Evolutionary conservation across 345 rosid genomes (phyloP).

Genomic region (Eucalyptus coolabah): DNA sequence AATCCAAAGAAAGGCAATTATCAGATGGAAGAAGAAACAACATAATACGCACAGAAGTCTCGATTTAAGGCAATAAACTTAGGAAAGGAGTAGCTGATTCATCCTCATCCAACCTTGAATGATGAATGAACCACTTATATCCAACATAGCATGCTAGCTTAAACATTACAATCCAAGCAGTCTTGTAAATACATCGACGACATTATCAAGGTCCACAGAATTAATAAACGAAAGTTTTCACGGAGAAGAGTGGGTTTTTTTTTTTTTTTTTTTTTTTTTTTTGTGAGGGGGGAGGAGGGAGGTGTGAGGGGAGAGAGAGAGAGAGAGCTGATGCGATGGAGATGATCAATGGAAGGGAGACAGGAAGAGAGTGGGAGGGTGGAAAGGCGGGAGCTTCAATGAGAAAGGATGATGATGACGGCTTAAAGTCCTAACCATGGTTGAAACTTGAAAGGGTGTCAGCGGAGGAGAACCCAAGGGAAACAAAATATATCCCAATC

Average conservation of each 20-base stretch:
- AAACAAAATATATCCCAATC: slow-evolving; percentile 82
- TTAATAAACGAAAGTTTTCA: background rate
- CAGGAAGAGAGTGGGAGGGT: background rate
- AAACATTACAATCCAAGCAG: background rate
- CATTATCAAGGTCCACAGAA: background rate
- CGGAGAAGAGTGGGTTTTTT: background rate
- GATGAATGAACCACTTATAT: background rate
- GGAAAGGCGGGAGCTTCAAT: background rate
- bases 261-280: too few relatives aligned
- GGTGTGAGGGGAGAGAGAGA: background rate
- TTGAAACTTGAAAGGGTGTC: slow-evolving; percentile 12
- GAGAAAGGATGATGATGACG: slow-evolving; percentile 10
- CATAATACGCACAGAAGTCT: background rate
- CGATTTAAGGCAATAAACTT: background rate
- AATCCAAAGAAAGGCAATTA: background rate
- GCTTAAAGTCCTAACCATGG: slow-evolving; percentile 95
- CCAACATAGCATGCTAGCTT: background rate
- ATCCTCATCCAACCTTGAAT: background rate
- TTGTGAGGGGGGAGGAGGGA: background rate
- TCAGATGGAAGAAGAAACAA: background rate
- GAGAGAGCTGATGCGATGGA: background rate
- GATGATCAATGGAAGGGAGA: background rate
- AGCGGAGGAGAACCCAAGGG: slow-evolving; percentile 52
- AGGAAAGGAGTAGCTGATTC: background rate
- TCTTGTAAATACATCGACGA: background rate